A percentile compares a stretch with the other conserved stretches of the same genome.
These are phyloP conservation scores for Hypoxylon sp. DNA, from an alignment of 2,329 filamentous ascomycete genomes.

Conservation along the genomic window DNA sequence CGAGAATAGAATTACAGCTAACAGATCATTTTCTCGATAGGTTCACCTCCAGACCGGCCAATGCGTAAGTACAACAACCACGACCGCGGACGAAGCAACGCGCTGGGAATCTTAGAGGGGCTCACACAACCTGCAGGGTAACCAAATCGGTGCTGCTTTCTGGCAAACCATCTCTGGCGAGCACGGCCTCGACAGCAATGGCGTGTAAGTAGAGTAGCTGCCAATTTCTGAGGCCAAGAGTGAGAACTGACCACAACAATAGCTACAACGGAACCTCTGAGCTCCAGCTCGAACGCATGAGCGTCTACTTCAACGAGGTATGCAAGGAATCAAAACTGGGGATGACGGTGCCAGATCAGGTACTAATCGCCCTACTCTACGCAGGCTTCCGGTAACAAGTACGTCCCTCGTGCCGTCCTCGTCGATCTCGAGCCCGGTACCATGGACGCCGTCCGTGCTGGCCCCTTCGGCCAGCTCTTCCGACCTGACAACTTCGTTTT, in stretches of 20 bases:
- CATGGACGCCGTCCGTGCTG: slow-evolving; percentile 98
- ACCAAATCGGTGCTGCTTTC: slow-evolving; percentile 99
- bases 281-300: slow-evolving; percentile 99
- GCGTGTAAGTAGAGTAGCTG: slow-evolving; percentile 76
- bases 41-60: slow-evolving; percentile 99
- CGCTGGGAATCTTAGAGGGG: slow-evolving; percentile 34
- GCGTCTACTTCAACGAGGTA: slow-evolving; percentile 95
- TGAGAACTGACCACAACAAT: slow-evolving; percentile 49
- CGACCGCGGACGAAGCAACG: slow-evolving; percentile 45
- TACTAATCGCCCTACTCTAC: slow-evolving; percentile 30
- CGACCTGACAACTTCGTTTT: slow-evolving; percentile 99
- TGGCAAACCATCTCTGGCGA: slow-evolving; percentile 91
- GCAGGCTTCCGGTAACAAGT: slow-evolving; percentile 97
- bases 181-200: slow-evolving; percentile 97
- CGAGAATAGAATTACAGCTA: slow-evolving; percentile 57
- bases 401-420: slow-evolving; percentile 98
- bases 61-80: slow-evolving; percentile 77
- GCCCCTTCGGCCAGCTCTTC: slow-evolving; percentile 99
- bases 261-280: slow-evolving; percentile 98
- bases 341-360: slow-evolving; percentile 16
- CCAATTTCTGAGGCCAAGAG: slow-evolving; percentile 15
- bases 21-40: slow-evolving; percentile 68
- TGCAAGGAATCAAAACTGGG: slow-evolving; percentile 38
- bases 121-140: slow-evolving; percentile 76
- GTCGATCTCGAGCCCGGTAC: slow-evolving; percentile 99